Percentiles rank a stretch among this genome's conserved stretches.
phyloP scores from a whole-genome alignment of 805 yeast genomes.

The Hanseniaspora nectarophila region DNA sequence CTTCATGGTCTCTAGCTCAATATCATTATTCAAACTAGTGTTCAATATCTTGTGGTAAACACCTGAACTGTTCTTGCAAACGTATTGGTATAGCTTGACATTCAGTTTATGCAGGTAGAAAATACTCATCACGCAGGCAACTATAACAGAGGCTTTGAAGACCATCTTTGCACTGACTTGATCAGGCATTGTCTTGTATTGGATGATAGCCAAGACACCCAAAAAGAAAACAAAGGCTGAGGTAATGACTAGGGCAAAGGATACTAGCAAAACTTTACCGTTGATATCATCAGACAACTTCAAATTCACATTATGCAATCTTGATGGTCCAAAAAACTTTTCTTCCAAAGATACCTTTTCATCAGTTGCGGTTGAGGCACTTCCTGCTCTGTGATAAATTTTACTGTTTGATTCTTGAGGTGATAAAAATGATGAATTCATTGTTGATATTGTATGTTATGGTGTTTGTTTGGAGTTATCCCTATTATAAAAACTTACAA shows the following conservation, averaged over 20 bases:
- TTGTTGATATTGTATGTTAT: neutral
- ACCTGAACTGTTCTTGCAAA: conserved; percentile 8
- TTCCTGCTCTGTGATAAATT: conserved; percentile 2
- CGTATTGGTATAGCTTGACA: conserved; percentile 17
- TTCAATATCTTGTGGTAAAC: neutral
- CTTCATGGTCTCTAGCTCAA: neutral
- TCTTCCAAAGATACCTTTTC: conserved; percentile 16
- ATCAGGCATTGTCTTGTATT: conserved; percentile 27
- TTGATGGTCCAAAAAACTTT: conserved; percentile 22
- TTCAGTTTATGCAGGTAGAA: conserved; percentile 18
- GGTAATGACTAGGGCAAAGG: conserved; percentile 22
- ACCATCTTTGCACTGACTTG: conserved; percentile 16
- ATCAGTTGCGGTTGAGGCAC: neutral
- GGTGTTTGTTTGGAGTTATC: too few relatives aligned
- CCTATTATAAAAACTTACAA: too few relatives aligned
- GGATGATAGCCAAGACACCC: conserved; percentile 29
- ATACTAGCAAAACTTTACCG: conserved; percentile 22
- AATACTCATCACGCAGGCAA: conserved; percentile 18
- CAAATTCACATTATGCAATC: conserved; percentile 15
- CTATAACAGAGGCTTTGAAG: conserved; percentile 19
- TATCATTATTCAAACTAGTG: neutral
- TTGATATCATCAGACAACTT: conserved; percentile 16
- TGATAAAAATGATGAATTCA: conserved; percentile 4
- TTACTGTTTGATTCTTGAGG: neutral
- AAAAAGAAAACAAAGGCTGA: conserved; percentile 26